These are phyloP conservation scores for Paecilomyces fulvus DNA, from an alignment of 2,329 filamentous ascomycete genomes.

Conservation along the genomic window DNA sequence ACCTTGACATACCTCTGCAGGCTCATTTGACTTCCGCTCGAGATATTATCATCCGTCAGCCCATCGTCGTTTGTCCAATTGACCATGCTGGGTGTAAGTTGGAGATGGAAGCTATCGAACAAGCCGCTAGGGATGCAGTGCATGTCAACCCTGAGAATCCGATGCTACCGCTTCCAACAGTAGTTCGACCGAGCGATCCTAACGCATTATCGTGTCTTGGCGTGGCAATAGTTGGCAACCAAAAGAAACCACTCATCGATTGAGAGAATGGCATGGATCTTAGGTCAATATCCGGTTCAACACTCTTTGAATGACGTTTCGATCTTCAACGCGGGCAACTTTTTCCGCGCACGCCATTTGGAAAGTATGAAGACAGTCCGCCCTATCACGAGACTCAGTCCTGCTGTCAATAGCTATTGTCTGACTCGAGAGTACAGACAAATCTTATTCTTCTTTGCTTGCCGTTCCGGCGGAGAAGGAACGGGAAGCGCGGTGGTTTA, in stretches of 20 bases:
- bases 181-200: conserved; percentile 69
- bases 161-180: conserved; percentile 77
- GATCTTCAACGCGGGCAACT: neutral
- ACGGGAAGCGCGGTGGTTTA: neutral
- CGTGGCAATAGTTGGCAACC: conserved; percentile 54
- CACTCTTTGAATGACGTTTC: neutral
- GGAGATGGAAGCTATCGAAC: conserved; percentile 97
- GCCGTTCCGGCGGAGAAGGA: neutral
- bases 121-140: conserved; percentile 86
- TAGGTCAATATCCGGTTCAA: neutral
- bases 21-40: conserved; percentile 78
- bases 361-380: neutral
- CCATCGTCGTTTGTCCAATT: conserved; percentile 90
- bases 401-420: neutral
- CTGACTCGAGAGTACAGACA: neutral
- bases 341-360: neutral
- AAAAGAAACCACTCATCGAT: conserved; percentile 57
- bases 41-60: conserved; percentile 82
- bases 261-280: conserved; percentile 32
- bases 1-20: conserved; percentile 39
- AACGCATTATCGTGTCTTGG: conserved; percentile 53
- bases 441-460: neutral
- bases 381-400: neutral
- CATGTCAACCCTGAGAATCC: conserved; percentile 83
- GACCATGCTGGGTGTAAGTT: conserved; percentile 95